A percentile compares a stretch with the other conserved stretches of the same genome.
phyloP scores from a whole-genome alignment of 768 basidiomycete genomes.

The Holtermanniella nyarrowii region DNA sequence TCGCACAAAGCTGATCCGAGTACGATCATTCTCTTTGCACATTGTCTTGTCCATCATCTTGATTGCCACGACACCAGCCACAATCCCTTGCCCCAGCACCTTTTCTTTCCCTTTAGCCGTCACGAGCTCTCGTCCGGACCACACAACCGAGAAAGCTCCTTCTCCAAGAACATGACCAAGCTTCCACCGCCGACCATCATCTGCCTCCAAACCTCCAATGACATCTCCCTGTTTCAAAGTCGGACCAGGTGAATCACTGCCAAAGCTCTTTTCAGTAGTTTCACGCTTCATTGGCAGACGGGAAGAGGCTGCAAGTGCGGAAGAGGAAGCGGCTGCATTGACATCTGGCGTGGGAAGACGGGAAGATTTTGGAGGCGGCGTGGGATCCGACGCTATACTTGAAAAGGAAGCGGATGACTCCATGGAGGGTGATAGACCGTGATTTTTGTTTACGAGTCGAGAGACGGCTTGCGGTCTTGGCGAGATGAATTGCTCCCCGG shows the following conservation, averaged over 20 bases:
- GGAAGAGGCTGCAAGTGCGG: conserved; percentile 9
- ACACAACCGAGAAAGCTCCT: conserved; percentile 39
- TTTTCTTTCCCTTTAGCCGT: neutral
- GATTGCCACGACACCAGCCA: conserved; percentile 47
- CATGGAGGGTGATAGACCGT: neutral
- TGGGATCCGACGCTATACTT: neutral
- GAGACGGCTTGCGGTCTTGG: neutral
- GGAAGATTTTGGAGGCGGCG: conserved; percentile 6
- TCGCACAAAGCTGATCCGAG: conserved; percentile 64
- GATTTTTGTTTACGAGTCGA: neutral
- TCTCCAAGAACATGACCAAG: conserved; percentile 32
- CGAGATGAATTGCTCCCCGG: conserved; percentile 2
- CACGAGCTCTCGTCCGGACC: conserved; percentile 20
- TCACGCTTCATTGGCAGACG: conserved; percentile 1
- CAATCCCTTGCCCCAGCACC: conserved; percentile 10
- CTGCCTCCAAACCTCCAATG: neutral
- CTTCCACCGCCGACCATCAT: conserved; percentile 12
- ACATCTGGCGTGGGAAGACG: conserved; percentile 8
- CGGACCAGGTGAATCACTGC: conserved; percentile 6
- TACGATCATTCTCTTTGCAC: conserved; percentile 55
- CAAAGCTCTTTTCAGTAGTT: conserved; percentile 1
- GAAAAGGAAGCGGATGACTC: neutral
- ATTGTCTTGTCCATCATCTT: conserved; percentile 48
- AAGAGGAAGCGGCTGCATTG: neutral
- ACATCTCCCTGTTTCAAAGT: neutral